phyloP scores from a whole-genome alignment of 2,329 filamentous ascomycete genomes.

The Phoma sp. region DNA sequence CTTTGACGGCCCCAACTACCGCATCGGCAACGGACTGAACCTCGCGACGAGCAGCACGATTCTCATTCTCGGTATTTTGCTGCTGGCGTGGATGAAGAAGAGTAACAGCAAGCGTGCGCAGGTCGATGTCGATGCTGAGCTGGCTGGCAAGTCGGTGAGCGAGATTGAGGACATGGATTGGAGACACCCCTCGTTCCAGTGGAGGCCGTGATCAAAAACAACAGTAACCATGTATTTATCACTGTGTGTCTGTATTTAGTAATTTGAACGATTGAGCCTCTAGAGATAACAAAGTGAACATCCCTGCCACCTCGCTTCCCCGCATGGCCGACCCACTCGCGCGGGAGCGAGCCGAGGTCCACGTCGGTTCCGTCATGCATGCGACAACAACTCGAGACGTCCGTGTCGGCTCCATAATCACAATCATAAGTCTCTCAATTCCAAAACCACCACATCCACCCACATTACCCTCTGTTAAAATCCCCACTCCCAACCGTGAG shows the following conservation, averaged over 20 bases:
- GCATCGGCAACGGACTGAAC: slow-evolving; percentile 75
- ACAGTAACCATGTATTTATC: no score
- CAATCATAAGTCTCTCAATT: no score
- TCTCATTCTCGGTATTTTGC: slow-evolving; percentile 56
- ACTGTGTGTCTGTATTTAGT: not conserved
- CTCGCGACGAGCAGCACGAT: slow-evolving; percentile 66
- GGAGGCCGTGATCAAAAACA: slow-evolving; percentile 53
- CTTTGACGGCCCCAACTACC: slow-evolving; percentile 69
- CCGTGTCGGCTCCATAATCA: not conserved
- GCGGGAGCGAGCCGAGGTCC: slow-evolving; percentile 10
- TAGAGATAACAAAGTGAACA: not conserved
- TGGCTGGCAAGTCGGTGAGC: slow-evolving; percentile 56
- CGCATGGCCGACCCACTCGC: slow-evolving; percentile 3
- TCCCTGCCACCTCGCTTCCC: slow-evolving; percentile 4
- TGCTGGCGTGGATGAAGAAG: slow-evolving; percentile 66
- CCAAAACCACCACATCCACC: no score
- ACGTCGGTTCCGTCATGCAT: slow-evolving; percentile 7
- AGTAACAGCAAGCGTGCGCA: slow-evolving; percentile 66
- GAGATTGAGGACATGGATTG: slow-evolving; percentile 47
- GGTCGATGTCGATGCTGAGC: slow-evolving; percentile 62
- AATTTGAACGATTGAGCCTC: not conserved
- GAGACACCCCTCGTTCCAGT: slow-evolving; percentile 67
- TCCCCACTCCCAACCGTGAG: not conserved
- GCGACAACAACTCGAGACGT: not conserved
- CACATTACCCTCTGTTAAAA: not conserved